phyloP scores from a whole-genome alignment of 305 asterid species.

The Nicotiana rustica region DNA sequence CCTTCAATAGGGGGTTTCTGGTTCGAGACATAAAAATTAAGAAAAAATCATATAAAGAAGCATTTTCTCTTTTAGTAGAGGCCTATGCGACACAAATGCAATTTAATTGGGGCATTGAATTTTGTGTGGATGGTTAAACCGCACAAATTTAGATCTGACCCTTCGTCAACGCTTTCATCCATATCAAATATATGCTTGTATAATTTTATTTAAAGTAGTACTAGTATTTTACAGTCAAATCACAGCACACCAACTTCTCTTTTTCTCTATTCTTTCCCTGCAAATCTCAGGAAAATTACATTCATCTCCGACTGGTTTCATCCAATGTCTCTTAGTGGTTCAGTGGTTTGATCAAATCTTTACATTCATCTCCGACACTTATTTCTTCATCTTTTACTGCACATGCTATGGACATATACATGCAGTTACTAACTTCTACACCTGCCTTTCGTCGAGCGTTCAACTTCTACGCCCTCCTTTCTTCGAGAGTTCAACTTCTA shows the following conservation, averaged over 20 bases:
- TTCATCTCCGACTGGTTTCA: background rate
- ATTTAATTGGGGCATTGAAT: too few species aligned
- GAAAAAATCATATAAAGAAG: too few species aligned
- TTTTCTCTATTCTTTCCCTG: background rate
- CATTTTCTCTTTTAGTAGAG: too few species aligned
- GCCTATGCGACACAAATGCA: too few species aligned
- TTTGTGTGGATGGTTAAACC: too few species aligned
- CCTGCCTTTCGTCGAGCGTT: background rate
- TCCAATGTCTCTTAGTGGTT: background rate
- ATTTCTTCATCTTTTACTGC: background rate
- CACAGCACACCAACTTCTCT: background rate
- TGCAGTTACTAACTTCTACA: too few species aligned
- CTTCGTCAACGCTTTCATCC: too few species aligned
- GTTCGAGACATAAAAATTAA: too few species aligned
- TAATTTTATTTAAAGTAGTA: background rate
- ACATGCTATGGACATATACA: background rate
- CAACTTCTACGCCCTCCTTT: slow-evolving; percentile 34
- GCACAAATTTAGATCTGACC: too few species aligned
- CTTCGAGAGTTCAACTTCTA: slow-evolving; percentile 55
- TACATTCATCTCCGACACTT: background rate
- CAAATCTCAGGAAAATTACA: background rate
- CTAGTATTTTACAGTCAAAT: background rate
- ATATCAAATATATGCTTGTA: background rate
- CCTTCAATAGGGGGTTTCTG: too few species aligned
- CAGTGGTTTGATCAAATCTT: background rate